Percentiles rank a stretch among this genome's conserved stretches.
Evolutionary conservation across 768 basidiomycete species (phyloP).

Genomic region (Tulasnella sp.): DNA sequence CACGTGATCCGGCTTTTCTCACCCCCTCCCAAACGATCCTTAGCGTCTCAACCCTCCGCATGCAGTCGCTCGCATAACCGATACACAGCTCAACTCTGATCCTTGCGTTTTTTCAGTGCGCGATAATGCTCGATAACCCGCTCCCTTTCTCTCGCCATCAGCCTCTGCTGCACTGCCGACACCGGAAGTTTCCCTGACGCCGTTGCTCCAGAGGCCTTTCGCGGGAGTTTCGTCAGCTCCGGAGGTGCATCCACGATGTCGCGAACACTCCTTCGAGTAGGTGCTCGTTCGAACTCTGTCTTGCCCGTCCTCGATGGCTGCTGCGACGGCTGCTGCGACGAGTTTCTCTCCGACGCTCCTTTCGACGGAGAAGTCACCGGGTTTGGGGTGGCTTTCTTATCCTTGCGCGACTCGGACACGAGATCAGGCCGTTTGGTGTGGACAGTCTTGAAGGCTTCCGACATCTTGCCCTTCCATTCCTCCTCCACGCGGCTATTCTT

Average conservation of each 20-base stretch:
- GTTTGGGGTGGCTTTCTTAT: neutral
- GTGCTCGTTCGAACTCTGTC: conserved; percentile 3
- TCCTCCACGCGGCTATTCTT: conserved; percentile 12
- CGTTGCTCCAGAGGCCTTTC: neutral
- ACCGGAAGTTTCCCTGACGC: neutral
- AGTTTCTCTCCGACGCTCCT: neutral
- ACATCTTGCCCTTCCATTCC: conserved; percentile 5
- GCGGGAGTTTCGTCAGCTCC: neutral
- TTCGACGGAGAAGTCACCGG: neutral
- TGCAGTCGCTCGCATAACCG: no score
- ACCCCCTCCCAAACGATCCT: no score
- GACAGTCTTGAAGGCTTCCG: neutral
- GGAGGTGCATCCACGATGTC: conserved; percentile 9
- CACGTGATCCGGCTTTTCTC: no score
- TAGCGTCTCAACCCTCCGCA: no score
- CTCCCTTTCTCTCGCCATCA: conserved; percentile 13
- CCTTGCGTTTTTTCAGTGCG: conserved; percentile 4
- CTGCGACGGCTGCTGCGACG: neutral
- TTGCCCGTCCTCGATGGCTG: neutral
- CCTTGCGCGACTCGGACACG: neutral
- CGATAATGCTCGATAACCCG: conserved; percentile 8
- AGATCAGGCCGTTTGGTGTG: no score
- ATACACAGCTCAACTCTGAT: no score
- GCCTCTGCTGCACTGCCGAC: conserved; percentile 7
- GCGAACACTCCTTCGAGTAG: conserved; percentile 11